A percentile compares a stretch with the other conserved stretches of the same genome.
Conservation (phyloP, 805 yeast species). For the Candida montana region DNA sequence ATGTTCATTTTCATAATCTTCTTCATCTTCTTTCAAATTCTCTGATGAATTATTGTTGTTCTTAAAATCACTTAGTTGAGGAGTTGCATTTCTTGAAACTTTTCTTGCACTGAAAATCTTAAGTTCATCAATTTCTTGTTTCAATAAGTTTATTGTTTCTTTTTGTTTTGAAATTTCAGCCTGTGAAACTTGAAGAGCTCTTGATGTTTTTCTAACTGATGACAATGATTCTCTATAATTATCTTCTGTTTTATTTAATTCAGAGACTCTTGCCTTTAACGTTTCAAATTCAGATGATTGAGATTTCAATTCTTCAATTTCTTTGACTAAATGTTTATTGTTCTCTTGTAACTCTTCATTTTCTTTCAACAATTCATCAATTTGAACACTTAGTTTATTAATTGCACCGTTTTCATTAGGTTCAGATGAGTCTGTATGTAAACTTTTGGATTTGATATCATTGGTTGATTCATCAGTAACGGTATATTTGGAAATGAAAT, state of each 20-base stretch:
- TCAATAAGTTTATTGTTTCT: slow-evolving; percentile 47
- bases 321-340: slow-evolving; percentile 29
- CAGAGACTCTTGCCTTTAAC: slow-evolving; percentile 27
- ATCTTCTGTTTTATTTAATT: slow-evolving; percentile 44
- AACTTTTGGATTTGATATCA: slow-evolving; percentile 9
- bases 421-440: not conserved
- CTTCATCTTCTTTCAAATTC: slow-evolving; percentile 24
- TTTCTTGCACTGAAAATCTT: slow-evolving; percentile 45
- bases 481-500: slow-evolving; percentile 25
- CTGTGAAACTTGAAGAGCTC: slow-evolving; percentile 69
- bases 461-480: slow-evolving; percentile 16
- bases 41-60: slow-evolving; percentile 25
- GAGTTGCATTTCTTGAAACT: slow-evolving; percentile 24
- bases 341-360: slow-evolving; percentile 37
- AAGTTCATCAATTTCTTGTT: slow-evolving; percentile 65
- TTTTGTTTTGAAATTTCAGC: slow-evolving; percentile 61
- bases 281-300: slow-evolving; percentile 24
- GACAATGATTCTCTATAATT: slow-evolving; percentile 69
- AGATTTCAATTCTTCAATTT: slow-evolving; percentile 27
- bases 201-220: slow-evolving; percentile 67
- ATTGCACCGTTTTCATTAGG: slow-evolving; percentile 13
- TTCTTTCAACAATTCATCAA: slow-evolving; percentile 48
- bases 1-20: slow-evolving; percentile 42
- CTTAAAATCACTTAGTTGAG: slow-evolving; percentile 18
- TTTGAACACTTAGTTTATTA: slow-evolving; percentile 43